Evolutionary conservation across 2,329 filamentous ascomycete species (phyloP), one percentile per base, ranked within the genome.

Genomic region (Delphinella strobiligena): DNA sequence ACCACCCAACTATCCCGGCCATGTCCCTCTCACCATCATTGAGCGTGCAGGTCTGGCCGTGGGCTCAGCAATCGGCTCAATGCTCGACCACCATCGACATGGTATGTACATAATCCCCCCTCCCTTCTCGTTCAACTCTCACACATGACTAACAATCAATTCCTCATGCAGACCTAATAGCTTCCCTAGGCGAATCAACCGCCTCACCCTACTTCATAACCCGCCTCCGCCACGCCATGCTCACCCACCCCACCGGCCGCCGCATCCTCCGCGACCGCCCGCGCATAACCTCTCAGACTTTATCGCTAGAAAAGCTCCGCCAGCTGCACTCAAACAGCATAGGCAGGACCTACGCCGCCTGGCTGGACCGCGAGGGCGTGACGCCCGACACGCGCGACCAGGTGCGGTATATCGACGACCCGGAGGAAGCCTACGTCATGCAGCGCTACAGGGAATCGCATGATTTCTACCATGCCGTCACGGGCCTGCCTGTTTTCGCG

Each of bases 351-450:
- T 98, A 96, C 62, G 83, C 80, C 7, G 72, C 69, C 38, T 98
- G 91, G 89, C 72, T 96, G n/a, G 87, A 95, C 61, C 75, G 83
- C 34, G 91, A 98, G 61, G 84, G 85, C 45, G 89, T 98, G 11
- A 83, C 83, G 7, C 91, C 91, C 1, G 91, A 98, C 60, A 94
- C 89, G 5, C 78, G 91, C 34, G 69, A 80, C 31, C 59, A 62
- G 2, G 91, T 98, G 31, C 77, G 83, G 38, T 96, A 93, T 64
- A 87, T 98, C 46, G 88, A 96, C 60, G 80, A 96, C 56, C 80
- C 82, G 51, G 91, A 98, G 63, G 93, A 88, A 59, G 91, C 91
- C 27, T 98, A 96, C 65, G 91, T 96, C 14, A 93, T 98, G 83
- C 91, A 96, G 67, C 78, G 91, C 39, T 98, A 98, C 62, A 79